Evolutionary conservation across 768 basidiomycete species (phyloP).

Genomic region (Hygrophoropsis aurantiaca): DNA sequence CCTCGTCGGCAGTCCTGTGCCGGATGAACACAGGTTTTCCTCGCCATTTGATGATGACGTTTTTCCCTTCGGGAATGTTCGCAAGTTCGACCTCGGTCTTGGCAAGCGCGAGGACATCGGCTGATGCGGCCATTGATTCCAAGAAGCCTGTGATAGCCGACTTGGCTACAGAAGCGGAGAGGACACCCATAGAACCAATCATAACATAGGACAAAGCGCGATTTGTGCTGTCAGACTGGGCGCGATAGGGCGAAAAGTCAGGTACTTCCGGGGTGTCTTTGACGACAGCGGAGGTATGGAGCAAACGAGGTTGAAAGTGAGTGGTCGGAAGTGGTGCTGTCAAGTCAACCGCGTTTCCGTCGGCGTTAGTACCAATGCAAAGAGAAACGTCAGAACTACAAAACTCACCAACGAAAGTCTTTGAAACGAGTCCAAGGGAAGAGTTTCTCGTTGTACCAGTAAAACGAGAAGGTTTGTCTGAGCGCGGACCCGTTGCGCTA

Average conservation of each 20-base stretch:
- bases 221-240: constrained; percentile 61
- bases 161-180: constrained; percentile 94
- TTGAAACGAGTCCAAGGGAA: constrained; percentile 58
- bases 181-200: constrained; percentile 88
- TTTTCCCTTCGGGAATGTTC: constrained; percentile 95
- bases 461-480: constrained; percentile 65
- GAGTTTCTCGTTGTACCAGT: constrained; percentile 51
- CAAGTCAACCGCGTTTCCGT: constrained; percentile 4
- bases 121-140: constrained; percentile 94
- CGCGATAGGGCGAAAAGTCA: constrained; percentile 82
- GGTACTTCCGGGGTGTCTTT: constrained; percentile 82
- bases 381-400: too few relatives aligned
- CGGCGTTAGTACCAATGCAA: constrained; percentile 13
- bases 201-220: constrained; percentile 86
- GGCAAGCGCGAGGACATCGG: constrained; percentile 95
- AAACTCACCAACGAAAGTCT: constrained; percentile 62
- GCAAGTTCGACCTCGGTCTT: constrained; percentile 94
- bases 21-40: constrained; percentile 99
- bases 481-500: constrained; percentile 51
- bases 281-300: constrained; percentile 73
- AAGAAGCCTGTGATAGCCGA: constrained; percentile 92
- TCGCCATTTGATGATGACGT: constrained; percentile 97
- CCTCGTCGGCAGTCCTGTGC: constrained; percentile 89
- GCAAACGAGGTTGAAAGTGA: constrained; percentile 62
- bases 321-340: constrained; percentile 51